Percentiles rank a stretch among this genome's conserved stretches.
These are phyloP conservation scores for Penicillium dipodomyicola DNA, from an alignment of 495 filamentous ascomycete species.

Conservation along the genomic window DNA sequence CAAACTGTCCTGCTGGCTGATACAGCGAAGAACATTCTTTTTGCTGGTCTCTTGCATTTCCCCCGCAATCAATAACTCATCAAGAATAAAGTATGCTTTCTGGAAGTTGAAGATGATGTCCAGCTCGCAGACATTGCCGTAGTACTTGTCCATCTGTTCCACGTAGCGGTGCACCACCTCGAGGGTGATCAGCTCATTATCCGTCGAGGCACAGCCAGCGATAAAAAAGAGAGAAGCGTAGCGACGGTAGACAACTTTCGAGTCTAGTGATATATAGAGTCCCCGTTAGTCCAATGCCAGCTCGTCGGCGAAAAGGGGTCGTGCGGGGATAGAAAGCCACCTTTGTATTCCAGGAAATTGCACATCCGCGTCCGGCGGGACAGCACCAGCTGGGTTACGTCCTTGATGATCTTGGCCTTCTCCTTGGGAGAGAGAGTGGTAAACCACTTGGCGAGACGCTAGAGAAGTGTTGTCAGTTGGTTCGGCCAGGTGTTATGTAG, in stretches of 20 bases:
- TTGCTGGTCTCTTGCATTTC: conserved; percentile 99
- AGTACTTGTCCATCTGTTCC: conserved; percentile 99
- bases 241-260: conserved; percentile 96
- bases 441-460: conserved; percentile 99
- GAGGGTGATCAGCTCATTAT: conserved; percentile 97
- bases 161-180: conserved; percentile 99
- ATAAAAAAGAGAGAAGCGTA: conserved; percentile 99
- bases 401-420: conserved; percentile 99
- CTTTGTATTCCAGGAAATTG: conserved; percentile 99
- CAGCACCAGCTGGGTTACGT: conserved; percentile 97
- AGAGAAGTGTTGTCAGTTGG: conserved; percentile 29
- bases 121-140: conserved; percentile 98
- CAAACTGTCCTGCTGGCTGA: conserved; percentile 88
- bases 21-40: conserved; percentile 94
- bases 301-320: conserved; percentile 9
- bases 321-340: conserved; percentile 40
- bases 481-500: conserved; percentile 27
- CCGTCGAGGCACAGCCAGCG: conserved; percentile 87
- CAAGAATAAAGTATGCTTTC: conserved; percentile 98
- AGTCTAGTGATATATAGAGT: conserved; percentile 56
- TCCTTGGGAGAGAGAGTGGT: conserved; percentile 96
- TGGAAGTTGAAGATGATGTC: conserved; percentile 99
- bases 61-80: conserved; percentile 91
- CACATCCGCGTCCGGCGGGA: conserved; percentile 97
- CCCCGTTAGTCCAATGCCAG: conserved; percentile 14